Base-by-base conservation (phyloP, 495 filamentous ascomycete genomes). In the Penicillium verhagenii region DNA sequence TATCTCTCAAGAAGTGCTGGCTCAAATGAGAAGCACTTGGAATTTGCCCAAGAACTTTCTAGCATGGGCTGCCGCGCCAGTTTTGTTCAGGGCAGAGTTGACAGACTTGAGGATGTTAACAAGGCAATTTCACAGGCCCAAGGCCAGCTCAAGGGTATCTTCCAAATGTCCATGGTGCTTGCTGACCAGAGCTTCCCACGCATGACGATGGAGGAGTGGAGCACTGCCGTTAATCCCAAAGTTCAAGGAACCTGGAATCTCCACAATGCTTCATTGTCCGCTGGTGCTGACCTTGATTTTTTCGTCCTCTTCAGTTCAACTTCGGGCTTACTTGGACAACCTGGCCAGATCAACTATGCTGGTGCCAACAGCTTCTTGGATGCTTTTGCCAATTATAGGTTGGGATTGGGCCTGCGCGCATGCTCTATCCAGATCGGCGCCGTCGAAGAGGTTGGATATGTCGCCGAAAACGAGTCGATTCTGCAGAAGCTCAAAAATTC, bases 231-330 rank as follows among this genome's bases (percentile, higher is more conserved):
- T 0, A 52, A 53, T 2, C 72, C 77, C 24, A 82, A 82, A 58
- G 67, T 77, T 4, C 31, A 70, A 2, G 80, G 79, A 1, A 73
- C 77, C 0, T 77, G 70, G 72, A 79, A 86, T 63, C 76, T 88
- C 26, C 82, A 88, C 65, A 68, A 80, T 35, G 64, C 71, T 4
- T n/a, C 42, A 6, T 6, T 25, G 23, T 69, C 83, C 13, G 21
- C 19, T 5, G n/a, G 43, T 0, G 18, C 42, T 4, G 54, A 64
- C 1, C 65, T 80, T 4, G 78, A 80, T 56, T 83, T 83, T 65
- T 83, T 83, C 66, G 43, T 77, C 24, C 54, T 81, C 25, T 65
- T 74, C 39, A 71, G 68, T 13, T 76, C 73, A 5, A 52, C 73
- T 2, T 61, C 62, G 16, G 74, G 72, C 5, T 47, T 70, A 1